Evolutionary conservation across 495 filamentous ascomycete species (phyloP).

Genomic region (Bryoglossum gracile): DNA sequence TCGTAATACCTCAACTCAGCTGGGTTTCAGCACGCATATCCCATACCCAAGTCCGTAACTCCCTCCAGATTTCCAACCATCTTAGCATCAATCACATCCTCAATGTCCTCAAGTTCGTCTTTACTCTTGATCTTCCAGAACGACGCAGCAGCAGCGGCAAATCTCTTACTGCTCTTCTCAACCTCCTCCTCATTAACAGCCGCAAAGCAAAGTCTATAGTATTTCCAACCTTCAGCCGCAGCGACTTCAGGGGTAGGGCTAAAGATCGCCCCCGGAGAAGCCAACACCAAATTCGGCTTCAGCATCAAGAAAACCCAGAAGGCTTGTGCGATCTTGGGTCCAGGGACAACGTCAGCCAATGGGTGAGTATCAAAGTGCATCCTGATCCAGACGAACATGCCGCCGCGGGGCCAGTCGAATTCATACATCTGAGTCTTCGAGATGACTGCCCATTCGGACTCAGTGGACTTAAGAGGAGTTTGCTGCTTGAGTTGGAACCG

Average conservation of each 20-base stretch:
- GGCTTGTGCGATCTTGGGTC: slow-evolving; percentile 44
- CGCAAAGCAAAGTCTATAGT: slow-evolving; percentile 77
- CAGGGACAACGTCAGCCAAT: slow-evolving; percentile 41
- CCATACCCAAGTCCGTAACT: slow-evolving; percentile 19
- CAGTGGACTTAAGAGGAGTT: slow-evolving; percentile 28
- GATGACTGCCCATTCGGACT: slow-evolving; percentile 59
- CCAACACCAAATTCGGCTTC: slow-evolving; percentile 59
- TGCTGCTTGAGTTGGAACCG: slow-evolving; percentile 49
- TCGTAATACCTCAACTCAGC: too few relatives aligned
- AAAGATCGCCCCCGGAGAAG: slow-evolving; percentile 65
- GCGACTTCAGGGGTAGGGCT: slow-evolving; percentile 50
- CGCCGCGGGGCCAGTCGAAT: slow-evolving; percentile 74
- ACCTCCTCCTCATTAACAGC: slow-evolving; percentile 68
- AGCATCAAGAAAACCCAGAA: slow-evolving; percentile 68
- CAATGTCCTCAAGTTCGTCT: slow-evolving; percentile 50
- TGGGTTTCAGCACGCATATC: slow-evolving; percentile 23
- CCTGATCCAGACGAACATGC: slow-evolving; percentile 88
- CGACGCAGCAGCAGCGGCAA: slow-evolving; percentile 57
- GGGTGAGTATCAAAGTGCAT: slow-evolving; percentile 66
- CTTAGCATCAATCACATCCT: neutral
- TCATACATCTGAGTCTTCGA: slow-evolving; percentile 61
- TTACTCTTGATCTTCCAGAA: slow-evolving; percentile 70
- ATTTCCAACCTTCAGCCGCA: slow-evolving; percentile 50
- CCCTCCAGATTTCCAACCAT: slow-evolving; percentile 2
- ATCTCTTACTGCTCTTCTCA: slow-evolving; percentile 45